Conservation (phyloP, 768 basidiomycete genomes). For the Auriculariales sp. region DNA sequence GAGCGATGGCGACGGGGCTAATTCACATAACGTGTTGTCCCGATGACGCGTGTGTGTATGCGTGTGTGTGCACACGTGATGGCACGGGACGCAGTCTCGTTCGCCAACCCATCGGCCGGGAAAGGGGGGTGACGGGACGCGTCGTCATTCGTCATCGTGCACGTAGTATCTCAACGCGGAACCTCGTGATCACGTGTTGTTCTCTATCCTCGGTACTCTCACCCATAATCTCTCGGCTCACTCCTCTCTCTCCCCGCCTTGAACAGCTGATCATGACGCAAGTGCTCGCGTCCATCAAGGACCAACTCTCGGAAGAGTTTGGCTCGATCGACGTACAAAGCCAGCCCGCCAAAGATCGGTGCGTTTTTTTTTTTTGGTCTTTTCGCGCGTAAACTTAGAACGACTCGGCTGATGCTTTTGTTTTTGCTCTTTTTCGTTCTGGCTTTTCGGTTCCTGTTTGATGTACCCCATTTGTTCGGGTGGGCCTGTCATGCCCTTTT, state of each 20-base stretch:
- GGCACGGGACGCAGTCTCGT: too few relatives aligned
- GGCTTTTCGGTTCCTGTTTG: slow-evolving; percentile 4
- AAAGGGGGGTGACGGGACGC: too few relatives aligned
- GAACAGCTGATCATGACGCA: slow-evolving; percentile 89
- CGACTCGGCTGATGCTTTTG: background rate
- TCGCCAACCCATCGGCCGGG: too few relatives aligned
- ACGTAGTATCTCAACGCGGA: too few relatives aligned
- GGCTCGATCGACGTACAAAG: slow-evolving; percentile 66
- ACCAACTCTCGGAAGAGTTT: slow-evolving; percentile 79
- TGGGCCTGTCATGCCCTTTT: background rate
- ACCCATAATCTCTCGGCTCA: too few relatives aligned
- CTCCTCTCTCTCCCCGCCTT: too few relatives aligned
- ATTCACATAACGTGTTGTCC: too few relatives aligned
- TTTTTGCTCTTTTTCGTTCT: background rate
- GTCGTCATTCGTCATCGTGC: too few relatives aligned
- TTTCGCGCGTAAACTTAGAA: background rate
- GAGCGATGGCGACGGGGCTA: too few relatives aligned
- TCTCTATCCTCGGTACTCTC: too few relatives aligned
- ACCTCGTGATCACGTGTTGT: too few relatives aligned
- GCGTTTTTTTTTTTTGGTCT: slow-evolving; percentile 11
- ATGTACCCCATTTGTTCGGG: slow-evolving; percentile 1
- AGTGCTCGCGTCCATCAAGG: slow-evolving; percentile 86
- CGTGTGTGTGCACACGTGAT: background rate
- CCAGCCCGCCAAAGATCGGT: slow-evolving; percentile 79
- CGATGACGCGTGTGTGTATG: background rate